Evolutionary conservation across 495 filamentous ascomycete genomes (phyloP), one percentile per base, ranked within the genome.

Genomic region (Penicillium taxi): DNA sequence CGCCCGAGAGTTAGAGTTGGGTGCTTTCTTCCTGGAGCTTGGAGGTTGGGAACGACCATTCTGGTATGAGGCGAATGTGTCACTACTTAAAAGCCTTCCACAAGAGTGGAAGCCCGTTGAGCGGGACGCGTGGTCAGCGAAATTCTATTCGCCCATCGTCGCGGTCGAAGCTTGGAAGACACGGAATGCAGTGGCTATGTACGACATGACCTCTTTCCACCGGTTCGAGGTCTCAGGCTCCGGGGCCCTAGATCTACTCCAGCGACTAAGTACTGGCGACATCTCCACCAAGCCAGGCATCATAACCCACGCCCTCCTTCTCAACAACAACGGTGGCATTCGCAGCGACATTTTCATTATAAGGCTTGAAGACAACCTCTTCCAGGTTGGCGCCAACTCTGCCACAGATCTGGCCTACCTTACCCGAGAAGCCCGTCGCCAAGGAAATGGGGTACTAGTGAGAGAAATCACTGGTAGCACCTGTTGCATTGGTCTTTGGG

Each of bases 91-190:
- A 2, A 51, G 50, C 18, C 52, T 74, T 9, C 67, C 70, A 2
- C 18, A 52, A 9, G 44, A 60, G 17, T 72, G 67, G 67, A 48
- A 56, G 35, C 65, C 67, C 5, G 50, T 62, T 6, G 52, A 59
- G 22, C 54, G 69, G 33, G 70, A 74, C 30, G 28, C 61, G 26
- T 74, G 70, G 70, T 67, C 70, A 8, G 37, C 58, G 0, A 50
- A 46, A 26, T 66, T 57, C 44, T 55, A 65, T 41, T 74, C 70
- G 1, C 67, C 69, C n/a, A 66, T 74, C 22, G 42, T 56, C 1
- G 66, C 67, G 2, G 67, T 50, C 3, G 70, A 74, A 33, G 69
- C 70, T 1, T 74, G 69, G 69, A 71, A 69, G 48, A 72, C 67
- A 11, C 65, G 70, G 3, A 65, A 65, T 20, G 70, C 64, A 0